Evolutionary conservation across 2,329 filamentous ascomycete genomes (phyloP), one percentile per base, ranked within the genome.

Genomic region (Macroventuria anomochaeta): DNA sequence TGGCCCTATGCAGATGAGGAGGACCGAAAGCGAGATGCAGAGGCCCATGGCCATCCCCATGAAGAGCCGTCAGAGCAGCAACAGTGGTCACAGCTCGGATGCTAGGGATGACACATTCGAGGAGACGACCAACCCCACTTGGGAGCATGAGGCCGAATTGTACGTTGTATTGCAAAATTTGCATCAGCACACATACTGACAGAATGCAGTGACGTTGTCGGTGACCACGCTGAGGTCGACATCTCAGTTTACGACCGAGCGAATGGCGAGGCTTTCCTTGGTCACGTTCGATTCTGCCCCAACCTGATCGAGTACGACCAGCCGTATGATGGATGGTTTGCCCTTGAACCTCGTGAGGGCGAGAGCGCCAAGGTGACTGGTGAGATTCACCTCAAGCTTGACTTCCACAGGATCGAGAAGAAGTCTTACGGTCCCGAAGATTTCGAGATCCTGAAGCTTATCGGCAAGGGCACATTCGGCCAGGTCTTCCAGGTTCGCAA

Each of bases 401-500:
- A 85, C 17, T 99, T 95, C 74, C 91, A 96, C 69, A 87, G 88
- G 70, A 92, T 96, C 59, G 71, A 73, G 47, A 93, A 91, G 80
- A 96, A 88, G 75, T 90, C 95, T 59, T 96, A 93, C 68, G 95
- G 95, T 1, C 95, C 95, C 2, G 91, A 91, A 63, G 95, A 99
- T 73, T 99, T 99, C 75, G 88, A 96, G 65, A 96, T 99, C 46
- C 79, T 99, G 57, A 95, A 96, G 74, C 85, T 99, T 51, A 97
- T 99, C 62, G 95, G 95, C 58, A 97, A 97, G 77, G 95, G 95
- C 48, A 99, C 95, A 0, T 99, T 99, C 72, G 95, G 95, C 1
- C 95, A 99, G 75, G 95, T 99, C 2, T 99, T 97, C 73, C 95
- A 99, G 74, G 95, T 99, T 6, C 88, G 91, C 66, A 99, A 99